Base-by-base conservation (phyloP, 2,329 filamentous ascomycete species). In the Trichoderma arundinaceum region DNA sequence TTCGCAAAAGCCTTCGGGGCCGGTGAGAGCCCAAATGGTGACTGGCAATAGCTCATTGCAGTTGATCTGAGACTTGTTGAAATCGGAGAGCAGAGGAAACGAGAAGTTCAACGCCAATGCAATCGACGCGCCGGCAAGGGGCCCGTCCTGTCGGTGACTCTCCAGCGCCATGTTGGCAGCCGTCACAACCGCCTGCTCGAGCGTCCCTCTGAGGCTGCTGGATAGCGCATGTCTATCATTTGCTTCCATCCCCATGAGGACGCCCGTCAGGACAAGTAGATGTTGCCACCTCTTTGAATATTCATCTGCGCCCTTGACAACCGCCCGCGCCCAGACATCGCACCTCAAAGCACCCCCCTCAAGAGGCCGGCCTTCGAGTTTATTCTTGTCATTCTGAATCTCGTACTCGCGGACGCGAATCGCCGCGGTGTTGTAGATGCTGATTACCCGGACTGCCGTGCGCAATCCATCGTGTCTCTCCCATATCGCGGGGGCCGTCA, bases 81-180 rank as follows among this genome's bases (percentile, higher is more conserved):
- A 75, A 59, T 88, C 85, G 0, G 89, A 87, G 7, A 96, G 77
- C 32, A 90, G 81, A 3, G 90, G 88, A 70, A 96, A 94, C 1
- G 88, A 88, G 73, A 92, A 92, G 70, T 90, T 92, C 69, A 96
- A 78, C 0, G 91, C 88, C 71, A 95, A 82, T 0, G 89, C 85
- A 35, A 94, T 85, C 6, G 85, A 83, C 6, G 76, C 80, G 7
- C 78, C 77, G 0, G 81, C 82, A 12, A 80, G 71, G 7, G 72
- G 76, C 0, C 77, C 80, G 10, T 82, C 80, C 49, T 77, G 74
- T 17, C 74, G 70, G 10, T 76, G 75, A 5, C 81, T 76, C 61
- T 82, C 77, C n/a, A 96, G 77, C 0, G 92, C 89, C n/a, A 95
- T 80, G 72, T 95, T 94, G 1, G 88, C 82, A 9, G 92, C 92